Base-by-base conservation (phyloP, 169 alveolate species). In the Plasmodium sp. region DNA sequence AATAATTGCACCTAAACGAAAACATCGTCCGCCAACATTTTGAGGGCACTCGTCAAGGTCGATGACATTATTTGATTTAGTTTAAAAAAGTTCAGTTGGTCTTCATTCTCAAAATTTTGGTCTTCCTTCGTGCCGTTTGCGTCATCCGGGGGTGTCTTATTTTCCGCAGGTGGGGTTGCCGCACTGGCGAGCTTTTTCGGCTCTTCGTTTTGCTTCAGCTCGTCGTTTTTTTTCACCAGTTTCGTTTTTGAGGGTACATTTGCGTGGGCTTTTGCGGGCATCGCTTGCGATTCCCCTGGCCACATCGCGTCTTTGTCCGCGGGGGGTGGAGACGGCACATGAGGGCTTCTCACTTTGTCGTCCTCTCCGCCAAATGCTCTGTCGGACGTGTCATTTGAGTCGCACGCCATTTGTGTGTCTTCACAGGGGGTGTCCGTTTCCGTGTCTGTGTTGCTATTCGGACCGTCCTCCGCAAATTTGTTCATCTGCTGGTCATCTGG, bases 1-100 rank as follows among this genome's bases (percentile, higher is more conserved):
- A 67, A 67, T 67, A 67, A 18, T 67, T 18, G 58, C 22, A 56
- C n/a, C 72, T 86, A 86, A 34, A 71, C 5, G 33, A 36, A 86
- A 75, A 18, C 45, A n/a, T 86, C 93, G 45, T 86, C 67, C 14
- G 93, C 86, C 73, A 86, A 54, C 18, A 54, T 41, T 86, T 71
- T 79, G 58, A 86, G 93, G 67, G 93, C 75, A 51, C 56, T 86
- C 45, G 79, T 54, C 58, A 86, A 77, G 27, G 86, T 71, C 1
- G 81, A 31, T 34, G 93, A 86, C 93, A 86, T 86, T 62, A 86
- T 77, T 54, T 86, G 79, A 79, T 58, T 86, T 86, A 33, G 71
- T 62, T 77, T 75, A 22, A 75, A 86, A 51, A 86, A 18, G n/a
- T 86, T 71, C 22, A 86, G 67, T 31, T 48, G 39, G 34, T 86